Percentiles rank a stretch among this genome's conserved stretches.
Evolutionary conservation across 1,284 basidiomycete species (phyloP).

Genomic region (Marasmius oreades): DNA sequence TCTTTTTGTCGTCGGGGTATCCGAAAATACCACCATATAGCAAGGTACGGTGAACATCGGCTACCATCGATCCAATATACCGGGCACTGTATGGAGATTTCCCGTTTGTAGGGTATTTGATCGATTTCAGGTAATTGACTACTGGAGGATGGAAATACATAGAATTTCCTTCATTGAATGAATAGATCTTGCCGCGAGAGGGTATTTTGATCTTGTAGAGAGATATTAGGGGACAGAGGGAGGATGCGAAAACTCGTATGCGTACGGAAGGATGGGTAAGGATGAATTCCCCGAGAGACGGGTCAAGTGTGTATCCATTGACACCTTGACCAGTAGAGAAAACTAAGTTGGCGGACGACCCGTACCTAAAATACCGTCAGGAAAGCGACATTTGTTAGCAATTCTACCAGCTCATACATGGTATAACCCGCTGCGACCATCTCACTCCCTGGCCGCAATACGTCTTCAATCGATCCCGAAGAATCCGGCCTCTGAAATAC

Average conservation of each 20-base stretch:
- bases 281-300: slow-evolving; percentile 96
- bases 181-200: slow-evolving; percentile 96
- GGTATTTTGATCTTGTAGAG: slow-evolving; percentile 82
- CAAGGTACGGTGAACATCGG: slow-evolving; percentile 94
- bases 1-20: slow-evolving; percentile 98
- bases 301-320: slow-evolving; percentile 98
- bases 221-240: slow-evolving; percentile 8
- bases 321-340: slow-evolving; percentile 95
- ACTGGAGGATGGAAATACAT: slow-evolving; percentile 91
- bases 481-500: slow-evolving; percentile 64
- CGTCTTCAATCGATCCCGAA: slow-evolving; percentile 78
- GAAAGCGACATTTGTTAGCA: slow-evolving; percentile 11
- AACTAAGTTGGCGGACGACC: slow-evolving; percentile 96
- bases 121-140: slow-evolving; percentile 85
- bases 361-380: slow-evolving; percentile 66
- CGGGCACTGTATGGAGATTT: slow-evolving; percentile 87
- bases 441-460: slow-evolving; percentile 90
- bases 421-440: slow-evolving; percentile 99
- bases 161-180: slow-evolving; percentile 98
- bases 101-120: slow-evolving; percentile 84
- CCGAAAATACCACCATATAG: slow-evolving; percentile 99
- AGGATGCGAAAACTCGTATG: slow-evolving; percentile 11
- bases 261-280: slow-evolving; percentile 93
- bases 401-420: slow-evolving; percentile 54
- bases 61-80: slow-evolving; percentile 99